Conservation (phyloP, 2,329 filamentous ascomycete genomes). For the Cryphonectria parasitica region DNA sequence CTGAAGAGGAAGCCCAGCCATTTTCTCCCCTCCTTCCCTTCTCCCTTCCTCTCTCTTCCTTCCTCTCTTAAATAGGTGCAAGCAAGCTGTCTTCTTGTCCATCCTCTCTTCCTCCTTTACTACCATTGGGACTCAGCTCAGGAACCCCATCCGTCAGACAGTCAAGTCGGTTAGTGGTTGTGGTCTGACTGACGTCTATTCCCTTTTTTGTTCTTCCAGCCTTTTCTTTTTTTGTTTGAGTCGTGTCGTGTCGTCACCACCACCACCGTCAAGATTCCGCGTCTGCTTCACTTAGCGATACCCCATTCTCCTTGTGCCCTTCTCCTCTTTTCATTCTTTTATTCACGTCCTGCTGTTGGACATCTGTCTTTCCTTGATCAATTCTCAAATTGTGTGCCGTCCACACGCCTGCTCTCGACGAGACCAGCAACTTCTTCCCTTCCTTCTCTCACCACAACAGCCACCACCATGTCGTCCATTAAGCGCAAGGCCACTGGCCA, state of each 20-base stretch:
- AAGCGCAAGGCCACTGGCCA: slow-evolving; percentile 69
- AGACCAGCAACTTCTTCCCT: neutral
- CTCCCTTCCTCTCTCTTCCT: neutral
- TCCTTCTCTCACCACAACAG: slow-evolving; percentile 25
- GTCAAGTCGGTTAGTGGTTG: neutral
- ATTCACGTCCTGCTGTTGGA: neutral
- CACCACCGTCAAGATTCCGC: slow-evolving; percentile 24
- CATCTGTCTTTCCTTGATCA: neutral
- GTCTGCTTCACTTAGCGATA: slow-evolving; percentile 19
- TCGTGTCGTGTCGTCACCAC: slow-evolving; percentile 12
- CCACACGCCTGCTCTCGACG: neutral
- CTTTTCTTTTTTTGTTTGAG: slow-evolving; percentile 2
- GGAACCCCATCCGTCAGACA: slow-evolving; percentile 2
- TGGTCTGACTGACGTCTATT: slow-evolving; percentile 7
- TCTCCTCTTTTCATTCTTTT: neutral
- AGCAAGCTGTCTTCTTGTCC: slow-evolving; percentile 5
- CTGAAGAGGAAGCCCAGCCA: slow-evolving; percentile 10
- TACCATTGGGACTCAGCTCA: neutral
- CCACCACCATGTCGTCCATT: slow-evolving; percentile 53
- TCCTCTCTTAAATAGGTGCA: slow-evolving; percentile 14
- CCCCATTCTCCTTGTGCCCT: slow-evolving; percentile 3
- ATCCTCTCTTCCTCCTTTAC: neutral
- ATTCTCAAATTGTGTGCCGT: slow-evolving; percentile 5
- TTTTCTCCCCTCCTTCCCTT: neutral
- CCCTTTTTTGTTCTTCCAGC: slow-evolving; percentile 2